Base-by-base conservation (phyloP, 352 stramenopile species). In the Phytophthora brassicae region DNA sequence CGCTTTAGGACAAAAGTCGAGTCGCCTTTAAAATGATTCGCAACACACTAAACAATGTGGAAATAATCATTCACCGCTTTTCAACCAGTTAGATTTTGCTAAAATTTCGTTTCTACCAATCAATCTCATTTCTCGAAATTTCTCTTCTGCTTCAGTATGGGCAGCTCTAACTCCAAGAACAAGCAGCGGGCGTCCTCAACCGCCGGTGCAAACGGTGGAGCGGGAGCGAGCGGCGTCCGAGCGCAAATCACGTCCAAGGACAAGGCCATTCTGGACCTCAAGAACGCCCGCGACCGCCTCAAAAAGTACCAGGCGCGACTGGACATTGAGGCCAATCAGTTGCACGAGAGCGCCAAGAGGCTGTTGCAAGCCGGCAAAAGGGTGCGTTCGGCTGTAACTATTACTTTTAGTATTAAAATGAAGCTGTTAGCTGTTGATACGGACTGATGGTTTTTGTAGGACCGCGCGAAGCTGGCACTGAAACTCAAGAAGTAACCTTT, bases 401-500 rank as follows among this genome's bases (percentile, higher is more conserved):
- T 31, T 31, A 8, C 8, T 31, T 31, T 31, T 31, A 4, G 4
- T 31, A 4, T 31, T 8, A 9, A 9, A 9, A 4, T 31, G 26
- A 8, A 31, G 26, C 26, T 31, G 26, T 31, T 8, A 31, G 4
- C 26, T 31, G 26, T 31, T 8, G 26, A 31, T 8, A 31, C 26
- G 26, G 4, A 9, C 8, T 31, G 26, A 31, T 8, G 26, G 26
- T 31, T n/a, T n/a, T n/a, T 24, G 5, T 65, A 94, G 82, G 86
- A 95, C 47, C 83, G 85, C 14, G 88, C 88, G 4, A 95, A 93
- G 60, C 66, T 95, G 19, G 88, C 83, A 67, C 71, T 96, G 29
- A 91, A 95, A 60, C 72, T 96, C 26, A 95, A 92, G 52, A 96
- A 96, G 70, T 95, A 92, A n/a, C n/a, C n/a, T n/a, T n/a, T n/a